Evolutionary conservation across 352 stramenopile species (phyloP).

Genomic region (Pythium pectinolyticum): DNA sequence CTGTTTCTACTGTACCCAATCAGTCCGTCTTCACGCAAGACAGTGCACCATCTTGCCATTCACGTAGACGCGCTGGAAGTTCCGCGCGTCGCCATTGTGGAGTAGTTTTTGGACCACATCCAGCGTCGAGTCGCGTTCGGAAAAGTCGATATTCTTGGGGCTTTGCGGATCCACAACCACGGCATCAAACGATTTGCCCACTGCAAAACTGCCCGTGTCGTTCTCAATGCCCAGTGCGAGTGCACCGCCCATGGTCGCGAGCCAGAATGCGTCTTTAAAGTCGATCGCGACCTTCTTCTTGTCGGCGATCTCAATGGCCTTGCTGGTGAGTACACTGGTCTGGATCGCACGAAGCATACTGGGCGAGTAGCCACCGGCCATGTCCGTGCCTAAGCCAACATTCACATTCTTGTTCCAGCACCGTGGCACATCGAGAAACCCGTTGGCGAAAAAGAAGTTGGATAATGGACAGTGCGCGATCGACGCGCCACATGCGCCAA

Average conservation of each 20-base stretch:
- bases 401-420: constrained; percentile 41
- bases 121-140: constrained; percentile 34
- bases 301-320: constrained; percentile 46
- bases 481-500: constrained; percentile 50
- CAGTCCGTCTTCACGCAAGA: not conserved
- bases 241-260: constrained; percentile 87
- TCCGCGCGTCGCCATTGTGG: constrained; percentile 83
- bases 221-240: constrained; percentile 65
- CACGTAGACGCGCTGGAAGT: constrained; percentile 79
- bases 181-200: constrained; percentile 85
- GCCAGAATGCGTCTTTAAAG: constrained; percentile 85
- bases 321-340: constrained; percentile 75
- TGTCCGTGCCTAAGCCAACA: constrained; percentile 87
- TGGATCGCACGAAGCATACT: constrained; percentile 89
- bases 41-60: constrained; percentile 45
- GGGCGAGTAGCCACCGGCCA: constrained; percentile 88
- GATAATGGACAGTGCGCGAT: constrained; percentile 90
- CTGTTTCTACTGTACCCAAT: not conserved
- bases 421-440: constrained; percentile 61
- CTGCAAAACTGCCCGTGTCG: constrained; percentile 74
- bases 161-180: constrained; percentile 64
- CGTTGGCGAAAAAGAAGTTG: constrained; percentile 90
- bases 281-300: constrained; percentile 23
- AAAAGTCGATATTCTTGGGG: constrained; percentile 56
- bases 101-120: constrained; percentile 86